Evolutionary conservation across 768 basidiomycete species (phyloP).

Genomic region (Galerina marginata): DNA sequence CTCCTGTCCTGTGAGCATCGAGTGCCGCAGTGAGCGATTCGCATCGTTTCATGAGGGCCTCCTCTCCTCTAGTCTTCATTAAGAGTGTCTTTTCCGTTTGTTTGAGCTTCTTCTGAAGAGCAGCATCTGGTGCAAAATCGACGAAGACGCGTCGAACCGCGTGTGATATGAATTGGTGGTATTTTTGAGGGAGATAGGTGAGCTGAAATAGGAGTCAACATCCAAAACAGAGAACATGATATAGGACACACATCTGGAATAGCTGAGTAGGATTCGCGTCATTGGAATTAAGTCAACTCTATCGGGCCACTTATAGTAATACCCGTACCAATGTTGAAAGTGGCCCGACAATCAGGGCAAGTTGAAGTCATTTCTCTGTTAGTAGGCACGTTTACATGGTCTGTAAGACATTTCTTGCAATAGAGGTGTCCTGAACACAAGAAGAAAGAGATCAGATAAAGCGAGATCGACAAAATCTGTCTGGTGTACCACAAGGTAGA

Average conservation of each 20-base stretch:
- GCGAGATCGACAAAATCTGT: background rate
- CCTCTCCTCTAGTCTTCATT: constrained; percentile 45
- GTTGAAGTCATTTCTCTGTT: constrained; percentile 42
- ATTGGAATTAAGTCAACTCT: background rate
- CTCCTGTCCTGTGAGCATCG: constrained; percentile 35
- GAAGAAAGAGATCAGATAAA: background rate
- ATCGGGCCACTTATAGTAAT: constrained; percentile 6
- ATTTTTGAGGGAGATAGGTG: constrained; percentile 52
- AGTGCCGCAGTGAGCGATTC: constrained; percentile 43
- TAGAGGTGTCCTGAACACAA: constrained; percentile 60
- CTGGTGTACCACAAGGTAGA: constrained; percentile 63
- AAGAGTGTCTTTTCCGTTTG: constrained; percentile 44
- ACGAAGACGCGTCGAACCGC: constrained; percentile 57
- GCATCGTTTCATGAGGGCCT: constrained; percentile 47
- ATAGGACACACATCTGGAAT: constrained; percentile 31
- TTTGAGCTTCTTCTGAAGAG: constrained; percentile 38
- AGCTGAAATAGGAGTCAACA: constrained; percentile 34
- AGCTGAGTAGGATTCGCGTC: constrained; percentile 18
- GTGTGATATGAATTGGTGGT: constrained; percentile 51
- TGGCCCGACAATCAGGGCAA: constrained; percentile 64
- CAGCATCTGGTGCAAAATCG: constrained; percentile 33
- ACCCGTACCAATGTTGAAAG: constrained; percentile 57
- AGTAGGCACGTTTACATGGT: constrained; percentile 40
- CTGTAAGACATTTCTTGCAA: constrained; percentile 61
- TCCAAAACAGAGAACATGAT: background rate